Evolutionary conservation across 768 basidiomycete species (phyloP).

Genomic region (Suillus placidus): DNA sequence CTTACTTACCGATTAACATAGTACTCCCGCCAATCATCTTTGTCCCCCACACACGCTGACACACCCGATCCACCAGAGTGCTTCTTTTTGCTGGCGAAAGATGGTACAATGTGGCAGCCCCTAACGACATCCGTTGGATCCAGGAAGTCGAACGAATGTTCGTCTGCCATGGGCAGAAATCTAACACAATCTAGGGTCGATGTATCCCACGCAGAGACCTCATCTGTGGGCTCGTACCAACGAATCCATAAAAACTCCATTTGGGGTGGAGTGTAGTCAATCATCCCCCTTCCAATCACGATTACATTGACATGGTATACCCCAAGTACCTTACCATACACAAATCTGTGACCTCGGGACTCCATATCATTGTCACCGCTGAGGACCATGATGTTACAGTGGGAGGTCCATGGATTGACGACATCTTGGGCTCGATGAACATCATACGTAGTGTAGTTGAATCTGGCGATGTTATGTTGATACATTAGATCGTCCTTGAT

Average conservation of each 20-base stretch:
- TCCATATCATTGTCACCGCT: no score
- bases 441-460: slow-evolving; percentile 12
- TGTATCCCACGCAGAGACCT: background rate
- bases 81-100: background rate
- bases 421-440: slow-evolving; percentile 2
- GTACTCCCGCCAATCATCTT: slow-evolving; percentile 1
- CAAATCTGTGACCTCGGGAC: no score
- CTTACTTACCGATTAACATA: slow-evolving; percentile 5
- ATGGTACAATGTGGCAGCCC: slow-evolving; percentile 10
- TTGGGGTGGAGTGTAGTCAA: slow-evolving; percentile 3
- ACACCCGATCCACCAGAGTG: background rate
- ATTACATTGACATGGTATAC: slow-evolving; percentile 8
- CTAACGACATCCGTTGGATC: slow-evolving; percentile 3
- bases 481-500: no score
- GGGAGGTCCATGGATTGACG: background rate
- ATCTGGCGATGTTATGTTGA: background rate
- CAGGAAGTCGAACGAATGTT: slow-evolving; percentile 9
- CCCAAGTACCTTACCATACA: slow-evolving; percentile 8
- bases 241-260: slow-evolving; percentile 9
- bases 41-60: background rate
- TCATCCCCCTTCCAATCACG: background rate
- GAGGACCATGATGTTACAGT: background rate
- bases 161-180: slow-evolving; percentile 1
- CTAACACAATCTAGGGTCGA: background rate
- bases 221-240: background rate